Conservation (phyloP, 495 filamentous ascomycete species). For the Daldinia concentrica region DNA sequence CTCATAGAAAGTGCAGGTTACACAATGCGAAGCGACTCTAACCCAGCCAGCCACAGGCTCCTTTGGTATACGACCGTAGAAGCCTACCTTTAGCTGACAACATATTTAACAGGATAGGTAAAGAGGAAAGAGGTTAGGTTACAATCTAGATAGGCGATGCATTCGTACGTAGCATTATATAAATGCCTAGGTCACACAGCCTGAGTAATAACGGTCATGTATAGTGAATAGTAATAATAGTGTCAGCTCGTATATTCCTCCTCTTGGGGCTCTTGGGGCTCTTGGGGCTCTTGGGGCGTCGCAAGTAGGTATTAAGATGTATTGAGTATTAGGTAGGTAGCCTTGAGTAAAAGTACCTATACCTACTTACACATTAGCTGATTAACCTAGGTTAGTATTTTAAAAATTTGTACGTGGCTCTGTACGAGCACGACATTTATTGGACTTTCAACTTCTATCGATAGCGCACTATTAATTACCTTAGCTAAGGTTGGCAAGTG, state of each 20-base stretch:
- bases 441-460: slow-evolving; percentile 12
- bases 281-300: slow-evolving; percentile 8
- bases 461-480: slow-evolving; percentile 22
- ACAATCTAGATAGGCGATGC: slow-evolving; percentile 24
- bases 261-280: not conserved
- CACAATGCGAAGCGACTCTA: slow-evolving; percentile 41
- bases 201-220: slow-evolving; percentile 15
- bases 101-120: not conserved
- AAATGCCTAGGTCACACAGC: slow-evolving; percentile 17
- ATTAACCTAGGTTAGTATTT: not conserved
- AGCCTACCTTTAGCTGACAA: not conserved
- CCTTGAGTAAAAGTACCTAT: slow-evolving; percentile 17
- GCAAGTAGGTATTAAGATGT: slow-evolving; percentile 5
- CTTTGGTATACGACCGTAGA: slow-evolving; percentile 18
- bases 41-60: slow-evolving; percentile 29
- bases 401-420: not conserved
- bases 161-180: slow-evolving; percentile 25
- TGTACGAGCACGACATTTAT: slow-evolving; percentile 2
- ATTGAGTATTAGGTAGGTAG: not conserved
- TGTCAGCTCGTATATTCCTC: slow-evolving; percentile 35
- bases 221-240: slow-evolving; percentile 11
- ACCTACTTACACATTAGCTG: slow-evolving; percentile 1
- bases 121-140: slow-evolving; percentile 11
- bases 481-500: slow-evolving; percentile 31
- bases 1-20: slow-evolving; percentile 27